These are phyloP conservation scores for Schizosaccharomyces versatilis DNA, from an alignment of 1,139 yeast genomes.

Conservation along the genomic window DNA sequence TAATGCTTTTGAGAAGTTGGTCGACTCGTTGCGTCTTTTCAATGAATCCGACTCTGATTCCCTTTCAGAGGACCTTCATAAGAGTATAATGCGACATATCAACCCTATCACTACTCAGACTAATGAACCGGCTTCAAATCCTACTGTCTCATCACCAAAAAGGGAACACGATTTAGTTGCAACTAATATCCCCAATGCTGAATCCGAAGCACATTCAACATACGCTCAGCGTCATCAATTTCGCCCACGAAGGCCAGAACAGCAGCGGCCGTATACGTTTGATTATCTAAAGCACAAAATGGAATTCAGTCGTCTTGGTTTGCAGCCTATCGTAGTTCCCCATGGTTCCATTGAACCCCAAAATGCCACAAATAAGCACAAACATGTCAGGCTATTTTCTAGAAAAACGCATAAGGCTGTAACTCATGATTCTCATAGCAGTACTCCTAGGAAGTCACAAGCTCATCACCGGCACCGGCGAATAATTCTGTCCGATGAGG, in stretches of 20 bases:
- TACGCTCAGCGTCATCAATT: not conserved
- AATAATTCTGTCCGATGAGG: not conserved
- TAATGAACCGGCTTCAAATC: not conserved
- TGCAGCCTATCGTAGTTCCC: not conserved
- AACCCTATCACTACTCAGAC: not conserved
- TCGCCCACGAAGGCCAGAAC: conserved; percentile 1
- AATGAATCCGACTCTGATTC: too few relatives aligned
- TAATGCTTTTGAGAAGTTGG: too few relatives aligned
- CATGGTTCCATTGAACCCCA: not conserved
- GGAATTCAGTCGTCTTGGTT: not conserved
- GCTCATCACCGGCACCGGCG: not conserved
- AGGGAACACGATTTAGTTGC: not conserved
- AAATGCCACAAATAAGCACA: too few relatives aligned
- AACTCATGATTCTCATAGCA: too few relatives aligned
- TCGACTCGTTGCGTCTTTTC: too few relatives aligned
- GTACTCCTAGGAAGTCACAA: too few relatives aligned
- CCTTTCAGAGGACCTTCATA: not conserved
- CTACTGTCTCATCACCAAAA: not conserved
- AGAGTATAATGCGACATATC: not conserved
- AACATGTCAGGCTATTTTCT: too few relatives aligned
- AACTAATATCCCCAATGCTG: not conserved
- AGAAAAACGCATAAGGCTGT: too few relatives aligned
- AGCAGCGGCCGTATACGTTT: not conserved
- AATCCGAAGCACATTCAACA: not conserved
- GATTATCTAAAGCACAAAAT: not conserved